These are phyloP conservation scores for Apiotrichum sp. DNA, from an alignment of 1,284 basidiomycete species.

Conservation along the genomic window DNA sequence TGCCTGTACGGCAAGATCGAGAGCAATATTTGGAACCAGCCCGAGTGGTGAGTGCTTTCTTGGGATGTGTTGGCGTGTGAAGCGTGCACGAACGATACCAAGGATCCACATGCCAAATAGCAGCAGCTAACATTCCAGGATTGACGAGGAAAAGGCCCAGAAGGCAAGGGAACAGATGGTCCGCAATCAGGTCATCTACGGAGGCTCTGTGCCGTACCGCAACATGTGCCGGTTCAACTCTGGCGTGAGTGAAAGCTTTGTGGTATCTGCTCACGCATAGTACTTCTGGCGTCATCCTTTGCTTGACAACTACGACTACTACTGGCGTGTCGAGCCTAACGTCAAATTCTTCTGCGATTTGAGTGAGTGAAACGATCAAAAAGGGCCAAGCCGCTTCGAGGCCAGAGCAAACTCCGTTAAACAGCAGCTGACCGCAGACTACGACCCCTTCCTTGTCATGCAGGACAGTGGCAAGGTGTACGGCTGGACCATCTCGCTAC, in stretches of 20 bases:
- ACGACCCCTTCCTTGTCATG: conserved; percentile 86
- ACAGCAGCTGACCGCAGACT: conserved; percentile 40
- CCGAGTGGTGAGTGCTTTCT: conserved; percentile 52
- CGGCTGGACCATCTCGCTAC: conserved; percentile 70
- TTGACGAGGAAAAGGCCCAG: conserved; percentile 64
- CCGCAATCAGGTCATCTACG: conserved; percentile 78
- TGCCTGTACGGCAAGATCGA: conserved; percentile 79
- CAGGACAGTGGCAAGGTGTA: conserved; percentile 69
- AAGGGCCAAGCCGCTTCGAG: too few species aligned
- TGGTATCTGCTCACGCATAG: conserved; percentile 37
- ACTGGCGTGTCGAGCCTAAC: conserved; percentile 80
- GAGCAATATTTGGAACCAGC: conserved; percentile 74
- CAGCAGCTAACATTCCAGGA: conserved; percentile 41
- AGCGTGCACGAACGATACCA: not conserved
- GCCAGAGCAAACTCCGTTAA: too few species aligned
- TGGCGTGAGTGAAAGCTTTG: conserved; percentile 56
- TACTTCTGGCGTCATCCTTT: conserved; percentile 75
- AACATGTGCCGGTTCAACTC: conserved; percentile 89
- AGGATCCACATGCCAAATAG: not conserved
- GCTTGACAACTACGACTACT: conserved; percentile 76
- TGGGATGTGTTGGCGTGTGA: not conserved
- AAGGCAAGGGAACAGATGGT: conserved; percentile 61
- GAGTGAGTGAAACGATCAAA: conserved; percentile 19
- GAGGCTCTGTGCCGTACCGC: conserved; percentile 58
- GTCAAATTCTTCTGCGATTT: conserved; percentile 72